Conservation (phyloP, 2,329 filamentous ascomycete species). For the Aspergillus sp. region DNA sequence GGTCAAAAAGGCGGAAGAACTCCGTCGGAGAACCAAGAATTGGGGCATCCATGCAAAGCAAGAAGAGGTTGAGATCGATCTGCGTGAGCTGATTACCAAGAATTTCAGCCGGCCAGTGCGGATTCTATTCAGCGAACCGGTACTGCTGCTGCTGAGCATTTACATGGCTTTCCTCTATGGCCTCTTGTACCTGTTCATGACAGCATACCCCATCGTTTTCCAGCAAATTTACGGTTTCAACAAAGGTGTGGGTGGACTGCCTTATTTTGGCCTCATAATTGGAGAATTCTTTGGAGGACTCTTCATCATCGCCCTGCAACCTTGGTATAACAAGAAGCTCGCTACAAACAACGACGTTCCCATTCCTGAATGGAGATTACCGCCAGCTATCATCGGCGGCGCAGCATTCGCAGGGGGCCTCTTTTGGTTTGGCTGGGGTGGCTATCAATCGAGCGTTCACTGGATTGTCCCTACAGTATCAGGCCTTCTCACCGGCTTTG, state of each 20-base stretch:
- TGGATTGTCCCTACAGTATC: constrained; percentile 49
- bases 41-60: constrained; percentile 62
- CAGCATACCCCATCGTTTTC: constrained; percentile 42
- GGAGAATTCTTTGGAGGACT: constrained; percentile 72
- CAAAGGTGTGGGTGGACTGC: constrained; percentile 71
- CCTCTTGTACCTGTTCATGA: constrained; percentile 26
- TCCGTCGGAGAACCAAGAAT: constrained; percentile 58
- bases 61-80: constrained; percentile 56
- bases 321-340: constrained; percentile 69
- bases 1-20: constrained; percentile 55
- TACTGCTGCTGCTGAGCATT: constrained; percentile 46
- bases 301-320: constrained; percentile 61
- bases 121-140: constrained; percentile 47
- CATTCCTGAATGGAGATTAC: constrained; percentile 62
- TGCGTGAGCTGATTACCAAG: constrained; percentile 50
- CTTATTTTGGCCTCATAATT: constrained; percentile 81
- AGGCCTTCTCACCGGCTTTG: constrained; percentile 61
- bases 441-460: constrained; percentile 50
- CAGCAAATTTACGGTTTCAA: constrained; percentile 68
- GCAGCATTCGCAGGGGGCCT: constrained; percentile 63
- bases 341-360: constrained; percentile 63
- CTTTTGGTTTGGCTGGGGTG: constrained; percentile 80
- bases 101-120: constrained; percentile 52
- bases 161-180: constrained; percentile 47
- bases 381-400: constrained; percentile 58